Evolutionary conservation across 116 monocot species (phyloP).

Genomic region (Zostera marina): DNA sequence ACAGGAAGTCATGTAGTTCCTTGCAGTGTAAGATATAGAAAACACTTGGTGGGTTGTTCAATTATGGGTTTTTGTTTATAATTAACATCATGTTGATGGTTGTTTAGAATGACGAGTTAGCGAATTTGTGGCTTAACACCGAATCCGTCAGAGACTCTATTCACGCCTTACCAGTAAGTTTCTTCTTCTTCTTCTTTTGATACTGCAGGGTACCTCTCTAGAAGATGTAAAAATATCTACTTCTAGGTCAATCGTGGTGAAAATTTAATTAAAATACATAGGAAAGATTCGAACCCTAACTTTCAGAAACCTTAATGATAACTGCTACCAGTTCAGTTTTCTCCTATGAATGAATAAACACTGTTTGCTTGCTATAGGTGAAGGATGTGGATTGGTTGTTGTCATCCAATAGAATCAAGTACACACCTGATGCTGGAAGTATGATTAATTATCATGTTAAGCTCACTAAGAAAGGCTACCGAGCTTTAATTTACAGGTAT

Average conservation of each 20-base stretch:
- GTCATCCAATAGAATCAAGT: constrained; percentile 35
- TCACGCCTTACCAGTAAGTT: constrained; percentile 57
- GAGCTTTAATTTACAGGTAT: constrained; percentile 79
- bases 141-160: constrained; percentile 61
- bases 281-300: too few species aligned
- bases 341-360: too few species aligned
- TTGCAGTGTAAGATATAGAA: constrained; percentile 42
- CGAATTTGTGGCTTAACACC: constrained; percentile 67
- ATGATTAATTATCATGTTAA: constrained; percentile 85
- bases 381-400: constrained; percentile 35
- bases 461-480: constrained; percentile 50
- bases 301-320: too few species aligned
- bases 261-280: too few species aligned
- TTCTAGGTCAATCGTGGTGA: too few species aligned
- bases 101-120: constrained; percentile 48
- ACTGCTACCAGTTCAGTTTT: too few species aligned
- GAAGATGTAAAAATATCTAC: too few species aligned
- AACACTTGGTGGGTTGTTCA: too few species aligned
- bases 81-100: too few species aligned
- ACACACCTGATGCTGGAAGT: constrained; percentile 68
- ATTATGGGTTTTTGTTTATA: too few species aligned
- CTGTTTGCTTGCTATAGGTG: constrained; percentile 15
- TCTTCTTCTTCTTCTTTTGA: constrained; percentile 5
- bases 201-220: too few species aligned
- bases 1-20: constrained; percentile 31